Evolutionary conservation across 345 rosid genomes (phyloP).

Genomic region (Excoecaria cochinchinensis): DNA sequence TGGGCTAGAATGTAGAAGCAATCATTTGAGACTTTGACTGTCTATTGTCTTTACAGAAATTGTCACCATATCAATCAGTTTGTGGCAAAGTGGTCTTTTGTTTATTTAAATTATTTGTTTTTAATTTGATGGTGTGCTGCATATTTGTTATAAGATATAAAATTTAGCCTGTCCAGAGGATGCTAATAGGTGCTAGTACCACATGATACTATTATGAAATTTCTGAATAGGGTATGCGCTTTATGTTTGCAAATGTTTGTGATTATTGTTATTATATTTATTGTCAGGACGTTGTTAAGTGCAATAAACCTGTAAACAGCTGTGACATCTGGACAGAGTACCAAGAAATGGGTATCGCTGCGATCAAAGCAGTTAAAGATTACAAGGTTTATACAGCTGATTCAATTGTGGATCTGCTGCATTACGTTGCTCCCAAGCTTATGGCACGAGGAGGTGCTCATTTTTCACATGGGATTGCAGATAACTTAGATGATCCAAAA

Average conservation of each 20-base stretch:
- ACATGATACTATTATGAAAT: neutral
- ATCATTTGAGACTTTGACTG: too few relatives aligned
- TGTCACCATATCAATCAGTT: neutral
- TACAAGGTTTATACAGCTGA: constrained; percentile 55
- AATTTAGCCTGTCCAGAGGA: neutral
- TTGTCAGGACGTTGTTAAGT: constrained; percentile 49
- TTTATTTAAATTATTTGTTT: too few relatives aligned
- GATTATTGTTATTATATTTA: neutral
- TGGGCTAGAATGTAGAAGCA: too few relatives aligned
- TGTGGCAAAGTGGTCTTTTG: neutral
- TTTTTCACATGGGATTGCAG: constrained; percentile 71
- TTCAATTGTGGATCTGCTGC: constrained; percentile 54
- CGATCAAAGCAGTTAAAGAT: constrained; percentile 50
- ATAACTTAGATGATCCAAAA: constrained; percentile 61
- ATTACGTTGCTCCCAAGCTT: constrained; percentile 60
- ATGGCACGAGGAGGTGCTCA: constrained; percentile 64
- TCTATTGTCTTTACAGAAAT: neutral
- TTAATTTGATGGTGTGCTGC: neutral
- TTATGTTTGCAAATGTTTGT: neutral
- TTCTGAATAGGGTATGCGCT: neutral
- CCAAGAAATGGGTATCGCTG: constrained; percentile 51
- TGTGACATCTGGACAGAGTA: constrained; percentile 70
- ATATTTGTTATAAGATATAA: neutral
- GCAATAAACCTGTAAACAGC: constrained; percentile 29
- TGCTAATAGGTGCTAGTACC: neutral